Base-by-base conservation (phyloP, 2,329 filamentous ascomycete genomes). In the Fusarium sororula region DNA sequence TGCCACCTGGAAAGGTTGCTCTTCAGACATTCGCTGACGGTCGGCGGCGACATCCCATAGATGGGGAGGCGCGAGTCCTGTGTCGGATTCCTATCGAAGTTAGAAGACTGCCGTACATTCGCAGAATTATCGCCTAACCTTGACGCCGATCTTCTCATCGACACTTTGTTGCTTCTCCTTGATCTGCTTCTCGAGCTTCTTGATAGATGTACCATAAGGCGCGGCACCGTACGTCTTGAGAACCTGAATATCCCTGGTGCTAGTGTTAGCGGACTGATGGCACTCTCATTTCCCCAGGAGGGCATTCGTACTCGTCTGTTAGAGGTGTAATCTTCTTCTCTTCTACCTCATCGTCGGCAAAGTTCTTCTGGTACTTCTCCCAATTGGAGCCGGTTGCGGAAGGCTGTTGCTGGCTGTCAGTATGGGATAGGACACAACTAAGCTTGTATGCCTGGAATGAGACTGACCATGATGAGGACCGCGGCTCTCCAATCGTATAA, bases 281-380 rank as follows among this genome's bases (percentile, higher is more conserved):
- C 51, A 45, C 39, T 32, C 18, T 54, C 20, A 24, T 61, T 26
- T 35, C 14, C 38, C 42, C 15, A 20, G 44, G 14, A 41, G 47
- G 53, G 53, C 32, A 42, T 41, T 87, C 93, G 76, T 89, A 98
- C 96, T 98, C 96, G 87, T 98, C 96, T 78, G 95, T 93, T 73
- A 99, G 88, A 76, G 96, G 96, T 69, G 95, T 96, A 82, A 99
- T 99, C 91, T 99, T 99, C 92, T 99, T 99, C 90, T 99, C 96
- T 83, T 97, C 95, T 84, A 95, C 88, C 84, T 98, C 96, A 80
- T 99, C 96, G 81, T 99, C 96, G 81, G 93, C 96, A 82, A 94
- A 99, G 82, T 92, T 95, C 90, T 98, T 98, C 87, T 94, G 90
- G 89, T 98, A 98, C 88, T 98, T 98, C 90, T 99, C 96, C 96